Evolutionary conservation across 768 basidiomycete genomes (phyloP).

Genomic region (Rhizopogon roseolus): DNA sequence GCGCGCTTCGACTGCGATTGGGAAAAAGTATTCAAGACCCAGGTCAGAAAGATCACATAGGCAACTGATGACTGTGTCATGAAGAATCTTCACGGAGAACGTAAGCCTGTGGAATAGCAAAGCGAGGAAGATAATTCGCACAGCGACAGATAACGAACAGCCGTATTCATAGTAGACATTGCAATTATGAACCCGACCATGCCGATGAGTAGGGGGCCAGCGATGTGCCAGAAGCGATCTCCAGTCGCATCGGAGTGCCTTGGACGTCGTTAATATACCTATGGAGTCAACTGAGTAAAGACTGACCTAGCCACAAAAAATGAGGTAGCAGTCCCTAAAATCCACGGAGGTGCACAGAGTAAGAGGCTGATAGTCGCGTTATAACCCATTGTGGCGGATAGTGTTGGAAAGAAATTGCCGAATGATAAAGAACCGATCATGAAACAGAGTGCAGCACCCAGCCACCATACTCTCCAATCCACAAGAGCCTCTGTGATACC

Average conservation of each 20-base stretch:
- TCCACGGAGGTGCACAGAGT: conserved; percentile 75
- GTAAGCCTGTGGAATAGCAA: background rate
- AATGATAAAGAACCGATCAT: conserved; percentile 58
- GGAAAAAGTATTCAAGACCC: conserved; percentile 56
- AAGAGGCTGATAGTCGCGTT: conserved; percentile 56
- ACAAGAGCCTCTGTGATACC: conserved; percentile 54
- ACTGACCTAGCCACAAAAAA: conserved; percentile 47
- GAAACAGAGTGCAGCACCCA: conserved; percentile 57
- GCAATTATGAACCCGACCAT: conserved; percentile 64
- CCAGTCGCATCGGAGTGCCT: conserved; percentile 68
- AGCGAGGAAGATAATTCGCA: conserved; percentile 22
- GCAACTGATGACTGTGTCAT: conserved; percentile 71
- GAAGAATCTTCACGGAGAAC: conserved; percentile 48
- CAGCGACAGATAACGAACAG: conserved; percentile 61
- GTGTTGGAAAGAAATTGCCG: conserved; percentile 75
- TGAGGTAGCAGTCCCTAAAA: conserved; percentile 53
- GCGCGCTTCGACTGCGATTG: conserved; percentile 81
- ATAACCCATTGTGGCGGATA: conserved; percentile 68
- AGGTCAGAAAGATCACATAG: conserved; percentile 57
- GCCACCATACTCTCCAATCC: conserved; percentile 83
- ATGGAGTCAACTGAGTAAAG: background rate
- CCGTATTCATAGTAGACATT: conserved; percentile 55
- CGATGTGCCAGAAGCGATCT: conserved; percentile 73
- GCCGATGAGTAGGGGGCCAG: conserved; percentile 47
- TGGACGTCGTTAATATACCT: conserved; percentile 2